These are phyloP conservation scores for Solanum paucissectum DNA, from an alignment of 257 asterid genomes.

Conservation along the genomic window DNA sequence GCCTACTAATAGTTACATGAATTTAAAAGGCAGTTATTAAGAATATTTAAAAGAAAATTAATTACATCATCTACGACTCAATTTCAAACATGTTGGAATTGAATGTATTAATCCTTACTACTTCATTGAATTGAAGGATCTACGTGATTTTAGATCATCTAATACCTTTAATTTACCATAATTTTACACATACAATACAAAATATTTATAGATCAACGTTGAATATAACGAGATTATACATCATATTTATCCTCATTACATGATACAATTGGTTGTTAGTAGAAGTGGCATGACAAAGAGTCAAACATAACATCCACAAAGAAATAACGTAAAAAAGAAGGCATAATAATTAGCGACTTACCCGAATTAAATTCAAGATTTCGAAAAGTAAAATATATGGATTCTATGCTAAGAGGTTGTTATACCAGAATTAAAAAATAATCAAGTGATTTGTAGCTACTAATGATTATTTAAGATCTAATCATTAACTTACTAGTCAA, in stretches of 20 bases:
- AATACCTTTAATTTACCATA: not conserved
- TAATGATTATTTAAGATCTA: not conserved
- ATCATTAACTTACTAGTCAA: not conserved
- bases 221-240: not conserved
- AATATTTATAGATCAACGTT: no score
- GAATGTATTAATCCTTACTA: not conserved
- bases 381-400: not conserved
- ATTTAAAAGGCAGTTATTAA: not conserved
- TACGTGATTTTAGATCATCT: not conserved
- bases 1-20: not conserved
- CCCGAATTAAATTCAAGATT: not conserved
- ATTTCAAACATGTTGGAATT: not conserved
- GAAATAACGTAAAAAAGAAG: not conserved
- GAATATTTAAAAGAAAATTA: not conserved
- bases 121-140: not conserved
- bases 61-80: not conserved
- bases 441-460: not conserved
- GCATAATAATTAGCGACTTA: not conserved
- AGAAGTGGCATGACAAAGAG: not conserved
- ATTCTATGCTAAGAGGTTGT: not conserved
- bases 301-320: not conserved
- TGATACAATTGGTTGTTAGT: not conserved
- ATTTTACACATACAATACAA: not conserved
- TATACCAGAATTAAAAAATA: not conserved
- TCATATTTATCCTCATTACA: not conserved